A percentile compares a stretch with the other conserved stretches of the same genome.
These are phyloP conservation scores for Botryotinia convoluta DNA, from an alignment of 2,329 filamentous ascomycete genomes.

Conservation along the genomic window DNA sequence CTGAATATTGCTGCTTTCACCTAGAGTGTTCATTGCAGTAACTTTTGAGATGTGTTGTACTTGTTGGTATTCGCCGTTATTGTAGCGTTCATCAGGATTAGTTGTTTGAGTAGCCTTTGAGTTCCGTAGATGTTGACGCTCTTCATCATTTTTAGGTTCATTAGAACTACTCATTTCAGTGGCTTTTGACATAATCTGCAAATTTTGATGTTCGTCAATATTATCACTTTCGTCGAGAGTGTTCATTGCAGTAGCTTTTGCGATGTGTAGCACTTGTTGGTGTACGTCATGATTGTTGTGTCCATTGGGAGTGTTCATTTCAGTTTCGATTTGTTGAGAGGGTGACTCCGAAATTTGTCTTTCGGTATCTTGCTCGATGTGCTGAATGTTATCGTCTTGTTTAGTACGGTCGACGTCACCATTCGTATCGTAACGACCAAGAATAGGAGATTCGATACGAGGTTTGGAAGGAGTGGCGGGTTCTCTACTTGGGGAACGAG, in stretches of 20 bases:
- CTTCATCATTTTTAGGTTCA: neutral
- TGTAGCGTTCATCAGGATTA: neutral
- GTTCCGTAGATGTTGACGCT: neutral
- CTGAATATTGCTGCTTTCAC: no score
- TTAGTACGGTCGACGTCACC: neutral
- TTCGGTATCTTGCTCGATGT: neutral
- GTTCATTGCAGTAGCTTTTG: neutral
- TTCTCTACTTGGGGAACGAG: neutral
- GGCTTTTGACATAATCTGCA: neutral
- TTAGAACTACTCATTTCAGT: no score
- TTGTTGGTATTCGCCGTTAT: no score
- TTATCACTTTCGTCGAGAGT: neutral
- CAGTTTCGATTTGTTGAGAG: neutral
- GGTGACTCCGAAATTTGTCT: constrained; percentile 1
- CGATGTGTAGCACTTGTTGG: neutral
- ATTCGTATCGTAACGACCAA: constrained; percentile 14
- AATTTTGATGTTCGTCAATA: neutral
- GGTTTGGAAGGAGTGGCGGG: neutral
- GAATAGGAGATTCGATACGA: constrained; percentile 18
- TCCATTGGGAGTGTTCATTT: neutral
- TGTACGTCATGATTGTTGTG: neutral
- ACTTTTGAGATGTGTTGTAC: no score
- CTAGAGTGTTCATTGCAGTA: no score
- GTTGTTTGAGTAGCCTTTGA: neutral
- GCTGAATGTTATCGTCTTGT: neutral